Conservation (phyloP, 2,329 filamentous ascomycete species). For the Colletotrichum liriopes region DNA sequence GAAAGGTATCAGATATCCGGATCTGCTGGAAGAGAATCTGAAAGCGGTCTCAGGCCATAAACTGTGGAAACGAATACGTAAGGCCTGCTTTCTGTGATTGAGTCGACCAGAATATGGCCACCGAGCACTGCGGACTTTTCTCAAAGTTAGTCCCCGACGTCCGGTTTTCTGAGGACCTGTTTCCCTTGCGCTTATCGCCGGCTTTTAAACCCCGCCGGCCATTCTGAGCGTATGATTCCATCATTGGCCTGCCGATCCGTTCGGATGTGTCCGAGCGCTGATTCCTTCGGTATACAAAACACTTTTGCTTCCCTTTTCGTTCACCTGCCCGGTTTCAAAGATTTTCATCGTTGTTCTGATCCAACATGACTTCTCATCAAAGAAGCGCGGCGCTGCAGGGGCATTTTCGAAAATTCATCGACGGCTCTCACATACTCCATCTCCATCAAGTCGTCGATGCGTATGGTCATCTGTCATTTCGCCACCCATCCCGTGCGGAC, state of each 20-base stretch:
- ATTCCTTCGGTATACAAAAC: no score
- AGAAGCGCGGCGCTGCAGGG: neutral
- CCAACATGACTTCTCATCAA: neutral
- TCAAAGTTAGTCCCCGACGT: neutral
- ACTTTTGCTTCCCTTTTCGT: neutral
- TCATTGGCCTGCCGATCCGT: neutral
- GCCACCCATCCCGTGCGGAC: conserved; percentile 61
- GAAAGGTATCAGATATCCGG: no score
- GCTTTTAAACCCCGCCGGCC: neutral
- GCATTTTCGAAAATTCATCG: conserved; percentile 53
- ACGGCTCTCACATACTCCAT: conserved; percentile 67
- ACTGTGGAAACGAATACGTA: no score
- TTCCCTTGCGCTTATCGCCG: no score
- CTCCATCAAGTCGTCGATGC: conserved; percentile 66
- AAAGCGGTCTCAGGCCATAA: no score
- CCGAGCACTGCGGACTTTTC: no score
- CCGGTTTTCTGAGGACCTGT: neutral
- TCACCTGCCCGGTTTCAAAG: neutral
- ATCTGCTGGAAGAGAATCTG: no score
- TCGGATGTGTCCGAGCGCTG: neutral
- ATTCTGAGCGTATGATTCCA: neutral
- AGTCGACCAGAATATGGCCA: no score
- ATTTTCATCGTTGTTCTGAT: neutral
- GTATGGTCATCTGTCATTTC: conserved; percentile 69
- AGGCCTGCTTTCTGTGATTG: no score